Base-by-base conservation (phyloP, 2,329 filamentous ascomycete species). In the Epichloe bromicola region DNA sequence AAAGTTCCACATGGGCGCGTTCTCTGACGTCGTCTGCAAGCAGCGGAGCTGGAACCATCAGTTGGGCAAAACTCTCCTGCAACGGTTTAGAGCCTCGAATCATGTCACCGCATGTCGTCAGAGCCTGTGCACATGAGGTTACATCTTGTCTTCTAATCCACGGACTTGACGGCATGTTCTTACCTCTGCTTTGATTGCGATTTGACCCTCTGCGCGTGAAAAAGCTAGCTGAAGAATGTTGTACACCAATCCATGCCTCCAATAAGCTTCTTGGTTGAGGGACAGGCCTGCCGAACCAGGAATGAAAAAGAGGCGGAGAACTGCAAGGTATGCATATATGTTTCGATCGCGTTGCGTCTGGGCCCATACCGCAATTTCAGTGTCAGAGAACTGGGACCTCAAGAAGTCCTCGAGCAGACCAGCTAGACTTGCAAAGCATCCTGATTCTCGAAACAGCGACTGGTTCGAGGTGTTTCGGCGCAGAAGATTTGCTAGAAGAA, bases 391-490 rank as follows among this genome's bases (percentile, higher is more conserved):
- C 51, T 74, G 69, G 52, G 75, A 72, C 57, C 76, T 69, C 54
- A 77, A 71, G 49, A 77, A 73, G 56, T 78, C 74, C 60, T 78
- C 75, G 19, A 95, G 72, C 36, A 97, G 72, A 38, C 77, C 76
- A 15, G 83, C 77, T 46, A 96, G 72, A 58, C 82, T 83, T 20
- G 78, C 75, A 14, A 95, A 81, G 61, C 85, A 90, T 1, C 88
- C 89, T 43, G 87, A 91, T 65, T 98, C 93, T 51, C 91, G 80
- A 65, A 98, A 97, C 51, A 91, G 82, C 11, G 88, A 88, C 66
- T 98, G 93, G 61, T 98, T 98, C 2, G 90, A 93, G 2, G 83
- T 73, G 63, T 97, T 97, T 59, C 89, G 78, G 36, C 85, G 81
- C 30, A 98, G 73, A 12, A 98, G 78, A 64, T 97, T 97, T 41